Evolutionary conservation across 225 moss, liverwort and hornwort species (phyloP).

Genomic region (Pseudoscleropodium purum): DNA sequence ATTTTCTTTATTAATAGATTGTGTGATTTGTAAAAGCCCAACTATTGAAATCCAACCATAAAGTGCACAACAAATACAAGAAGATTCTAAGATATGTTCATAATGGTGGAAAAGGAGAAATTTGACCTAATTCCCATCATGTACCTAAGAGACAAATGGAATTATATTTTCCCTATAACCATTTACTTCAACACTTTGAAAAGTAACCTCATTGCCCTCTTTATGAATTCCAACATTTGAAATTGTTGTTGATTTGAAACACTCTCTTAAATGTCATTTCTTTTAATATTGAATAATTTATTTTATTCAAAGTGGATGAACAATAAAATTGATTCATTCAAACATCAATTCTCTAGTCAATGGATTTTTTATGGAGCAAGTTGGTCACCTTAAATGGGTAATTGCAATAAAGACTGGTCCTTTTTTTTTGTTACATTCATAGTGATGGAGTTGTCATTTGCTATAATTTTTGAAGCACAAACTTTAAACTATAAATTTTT

Average conservation of each 20-base stretch:
- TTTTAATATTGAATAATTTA: background rate
- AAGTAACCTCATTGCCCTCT: background rate
- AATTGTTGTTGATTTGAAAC: background rate
- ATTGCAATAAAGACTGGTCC: too few relatives aligned
- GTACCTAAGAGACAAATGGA: background rate
- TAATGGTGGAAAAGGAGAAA: background rate
- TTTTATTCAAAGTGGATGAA: background rate
- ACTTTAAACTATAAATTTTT: too few relatives aligned
- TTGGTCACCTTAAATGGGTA: background rate
- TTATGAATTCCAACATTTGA: background rate
- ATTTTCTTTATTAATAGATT: background rate
- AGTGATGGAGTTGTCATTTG: too few relatives aligned
- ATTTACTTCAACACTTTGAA: background rate
- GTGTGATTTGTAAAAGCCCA: background rate
- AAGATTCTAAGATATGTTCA: background rate
- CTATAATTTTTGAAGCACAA: too few relatives aligned
- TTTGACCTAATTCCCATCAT: background rate
- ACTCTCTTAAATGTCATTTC: background rate
- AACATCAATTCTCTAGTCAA: fast-evolving
- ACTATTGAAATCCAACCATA: background rate
- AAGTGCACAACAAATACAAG: background rate
- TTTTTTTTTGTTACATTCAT: too few relatives aligned
- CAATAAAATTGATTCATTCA: background rate
- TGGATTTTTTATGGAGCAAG: background rate
- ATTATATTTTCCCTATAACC: background rate